Percentiles rank a stretch among this genome's conserved stretches.
phyloP scores from a whole-genome alignment of 257 asterid species.

The Primulina eburnea region DNA sequence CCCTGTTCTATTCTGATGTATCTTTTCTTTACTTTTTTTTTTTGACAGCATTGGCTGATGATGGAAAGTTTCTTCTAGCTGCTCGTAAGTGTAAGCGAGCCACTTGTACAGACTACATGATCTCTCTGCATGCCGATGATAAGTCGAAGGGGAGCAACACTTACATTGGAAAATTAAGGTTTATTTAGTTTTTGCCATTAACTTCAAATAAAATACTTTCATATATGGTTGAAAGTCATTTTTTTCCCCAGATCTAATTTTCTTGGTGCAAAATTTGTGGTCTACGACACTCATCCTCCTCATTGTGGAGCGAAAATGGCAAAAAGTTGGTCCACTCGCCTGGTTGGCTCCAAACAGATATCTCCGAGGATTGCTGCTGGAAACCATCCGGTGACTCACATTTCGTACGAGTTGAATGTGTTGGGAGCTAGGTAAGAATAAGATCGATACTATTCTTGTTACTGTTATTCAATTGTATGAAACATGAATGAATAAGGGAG shows the following conservation, averaged over 20 bases:
- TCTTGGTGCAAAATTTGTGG: conserved; percentile 75
- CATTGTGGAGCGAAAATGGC: conserved; percentile 55
- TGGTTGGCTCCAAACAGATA: conserved; percentile 54
- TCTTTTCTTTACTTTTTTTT: conserved; percentile 1
- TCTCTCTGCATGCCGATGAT: conserved; percentile 66
- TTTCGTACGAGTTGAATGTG: conserved; percentile 78
- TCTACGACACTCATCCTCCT: conserved; percentile 67
- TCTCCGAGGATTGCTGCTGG: conserved; percentile 52
- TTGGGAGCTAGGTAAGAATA: conserved; percentile 69
- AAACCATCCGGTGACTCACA: conserved; percentile 72
- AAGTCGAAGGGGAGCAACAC: conserved; percentile 55
- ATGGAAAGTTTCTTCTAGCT: conserved; percentile 92
- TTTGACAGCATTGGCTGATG: conserved; percentile 75
- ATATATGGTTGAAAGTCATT: conserved; percentile 13
- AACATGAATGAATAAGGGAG: conserved; percentile 6
- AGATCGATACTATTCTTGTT: background rate
- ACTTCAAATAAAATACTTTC: background rate
- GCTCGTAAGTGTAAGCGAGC: conserved; percentile 80
- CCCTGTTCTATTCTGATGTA: conserved; percentile 23
- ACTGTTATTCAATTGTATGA: background rate
- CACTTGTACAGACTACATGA: conserved; percentile 76
- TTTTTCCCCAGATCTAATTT: conserved; percentile 68
- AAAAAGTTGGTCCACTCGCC: conserved; percentile 53
- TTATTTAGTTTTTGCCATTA: conserved; percentile 4
- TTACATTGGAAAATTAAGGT: conserved; percentile 85